Conservation (phyloP, 2,329 filamentous ascomycete genomes). For the Stagonosporopsis vannaccii region DNA sequence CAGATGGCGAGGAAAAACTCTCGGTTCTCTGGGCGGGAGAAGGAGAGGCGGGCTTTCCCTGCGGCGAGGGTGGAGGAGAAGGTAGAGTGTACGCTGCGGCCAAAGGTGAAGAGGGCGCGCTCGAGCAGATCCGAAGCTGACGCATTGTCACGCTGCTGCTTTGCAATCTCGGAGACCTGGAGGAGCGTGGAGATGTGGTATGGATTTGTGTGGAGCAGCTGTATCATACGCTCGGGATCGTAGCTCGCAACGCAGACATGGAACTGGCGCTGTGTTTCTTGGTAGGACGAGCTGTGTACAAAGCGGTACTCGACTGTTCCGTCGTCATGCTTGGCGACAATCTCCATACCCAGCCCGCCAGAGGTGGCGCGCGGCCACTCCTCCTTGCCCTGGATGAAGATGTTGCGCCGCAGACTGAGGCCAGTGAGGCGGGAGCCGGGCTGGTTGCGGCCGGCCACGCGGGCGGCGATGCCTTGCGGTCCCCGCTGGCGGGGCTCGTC, state of each 20-base stretch:
- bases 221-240: conserved; percentile 83
- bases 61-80: conserved; percentile 79
- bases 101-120: conserved; percentile 90
- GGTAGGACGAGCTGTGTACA: conserved; percentile 76
- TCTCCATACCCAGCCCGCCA: conserved; percentile 84
- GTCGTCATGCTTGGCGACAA: conserved; percentile 62
- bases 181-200: conserved; percentile 95
- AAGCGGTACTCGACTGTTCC: conserved; percentile 78
- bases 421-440: conserved; percentile 69
- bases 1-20: conserved; percentile 92
- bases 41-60: conserved; percentile 82
- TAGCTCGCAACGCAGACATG: conserved; percentile 79
- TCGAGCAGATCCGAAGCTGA: conserved; percentile 88
- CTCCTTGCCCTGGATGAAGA: conserved; percentile 86
- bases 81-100: conserved; percentile 82
- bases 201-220: conserved; percentile 75
- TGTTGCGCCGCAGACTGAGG: conserved; percentile 76
- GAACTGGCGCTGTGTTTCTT: conserved; percentile 77
- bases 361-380: conserved; percentile 83
- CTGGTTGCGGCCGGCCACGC: conserved; percentile 62
- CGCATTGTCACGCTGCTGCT: conserved; percentile 87
- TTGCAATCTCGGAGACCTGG: conserved; percentile 89
- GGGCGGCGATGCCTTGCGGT: conserved; percentile 66
- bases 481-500: conserved; percentile 59
- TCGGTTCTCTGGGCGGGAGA: conserved; percentile 82